phyloP scores from a whole-genome alignment of 2,329 filamentous ascomycete species.

The Fonsecaea nubica region DNA sequence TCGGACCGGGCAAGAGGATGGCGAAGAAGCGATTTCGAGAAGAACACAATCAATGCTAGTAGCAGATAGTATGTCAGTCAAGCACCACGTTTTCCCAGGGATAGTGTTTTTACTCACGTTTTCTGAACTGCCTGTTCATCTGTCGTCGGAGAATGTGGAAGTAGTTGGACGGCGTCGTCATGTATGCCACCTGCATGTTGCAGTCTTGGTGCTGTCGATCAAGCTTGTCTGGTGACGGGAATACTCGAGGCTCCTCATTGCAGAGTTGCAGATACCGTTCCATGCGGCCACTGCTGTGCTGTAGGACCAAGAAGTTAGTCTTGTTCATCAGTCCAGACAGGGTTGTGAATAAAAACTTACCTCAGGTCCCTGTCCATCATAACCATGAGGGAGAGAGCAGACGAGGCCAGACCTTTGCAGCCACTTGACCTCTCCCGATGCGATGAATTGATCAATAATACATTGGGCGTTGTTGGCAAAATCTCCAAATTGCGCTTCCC shows the following conservation, averaged over 20 bases:
- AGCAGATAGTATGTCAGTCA: constrained; percentile 28
- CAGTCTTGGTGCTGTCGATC: constrained; percentile 98
- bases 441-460: constrained; percentile 98
- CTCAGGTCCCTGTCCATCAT: constrained; percentile 97
- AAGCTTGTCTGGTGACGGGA: constrained; percentile 85
- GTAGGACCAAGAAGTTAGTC: constrained; percentile 4
- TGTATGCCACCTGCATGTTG: constrained; percentile 98
- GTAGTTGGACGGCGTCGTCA: constrained; percentile 93
- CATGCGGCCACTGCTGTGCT: constrained; percentile 69
- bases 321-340: background rate
- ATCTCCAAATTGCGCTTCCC: constrained; percentile 99
- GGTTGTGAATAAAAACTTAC: constrained; percentile 10
- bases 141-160: constrained; percentile 97
- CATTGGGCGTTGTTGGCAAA: constrained; percentile 99
- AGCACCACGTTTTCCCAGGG: background rate
- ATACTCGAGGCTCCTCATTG: constrained; percentile 95
- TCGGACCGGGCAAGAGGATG: constrained; percentile 89
- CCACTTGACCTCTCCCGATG: constrained; percentile 98
- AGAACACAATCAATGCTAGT: constrained; percentile 90
- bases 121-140: constrained; percentile 99
- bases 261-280: constrained; percentile 96
- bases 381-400: constrained; percentile 95
- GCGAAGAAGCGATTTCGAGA: constrained; percentile 94
- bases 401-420: constrained; percentile 96
- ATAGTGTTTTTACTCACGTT: constrained; percentile 72